Base-by-base conservation (phyloP, 1,139 yeast genomes). In the Zhuliangozyma parablackwelliae region DNA sequence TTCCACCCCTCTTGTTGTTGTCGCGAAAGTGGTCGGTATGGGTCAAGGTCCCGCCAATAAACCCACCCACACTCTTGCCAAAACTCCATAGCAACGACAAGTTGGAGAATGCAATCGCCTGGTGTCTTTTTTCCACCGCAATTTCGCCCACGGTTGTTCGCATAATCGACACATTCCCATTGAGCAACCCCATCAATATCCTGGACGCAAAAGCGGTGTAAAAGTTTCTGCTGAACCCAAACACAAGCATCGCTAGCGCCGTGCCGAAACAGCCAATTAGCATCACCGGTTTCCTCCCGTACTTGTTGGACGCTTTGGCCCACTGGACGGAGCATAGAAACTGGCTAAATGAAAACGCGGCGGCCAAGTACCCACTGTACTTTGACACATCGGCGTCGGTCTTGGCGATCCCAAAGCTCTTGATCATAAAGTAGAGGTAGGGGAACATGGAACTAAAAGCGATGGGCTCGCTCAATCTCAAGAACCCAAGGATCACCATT, bases 401-500 rank as follows among this genome's bases (percentile, higher is more conserved):
- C 26, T 69, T 65, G 2, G 78, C 72, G 24, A 77, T 62, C 6
- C 74, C 69, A 46, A 78, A 78, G 43, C 75, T 78, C 48, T 76
- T 58, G 26, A 80, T 78, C 81, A 80, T 76, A 54, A 77, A 80
- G 53, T 75, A 80, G 21, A 80, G 69, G 50, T 80, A 80, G 3
- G 86, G 85, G 53, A 80, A 78, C 26, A 78, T 52, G 3, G 83
- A 78, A 2, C 84, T 76, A 59, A 79, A 78, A 2, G 84, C 75
- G 26, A 80, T 65, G 1, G 86, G 85, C 50, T 80, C 86, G 8
- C 79, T 67, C 35, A 79, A 65, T 36, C 84, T 59, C 41, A 77
- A 69, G 12, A 69, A 43, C 29, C 74, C 64, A 2, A 66, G 42
- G 31, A 75, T 71, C 11, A 60, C 44, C 54, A 79, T 60, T 52